These are phyloP conservation scores for Trichoderma erinaceum DNA, from an alignment of 495 filamentous ascomycete genomes.

Conservation along the genomic window DNA sequence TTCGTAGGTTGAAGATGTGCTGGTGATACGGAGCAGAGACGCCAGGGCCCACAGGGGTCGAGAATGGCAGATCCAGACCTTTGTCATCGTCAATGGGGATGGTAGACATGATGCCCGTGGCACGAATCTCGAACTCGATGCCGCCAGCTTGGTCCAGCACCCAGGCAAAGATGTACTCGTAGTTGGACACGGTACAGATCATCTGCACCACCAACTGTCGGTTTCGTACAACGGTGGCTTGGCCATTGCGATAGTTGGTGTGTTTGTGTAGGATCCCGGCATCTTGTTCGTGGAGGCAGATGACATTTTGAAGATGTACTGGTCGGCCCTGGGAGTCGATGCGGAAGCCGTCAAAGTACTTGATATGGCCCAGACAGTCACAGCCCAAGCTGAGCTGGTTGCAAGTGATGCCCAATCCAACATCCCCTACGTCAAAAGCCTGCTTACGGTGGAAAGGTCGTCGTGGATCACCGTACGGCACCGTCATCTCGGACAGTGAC, in stretches of 20 bases:
- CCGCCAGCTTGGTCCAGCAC: conserved; percentile 65
- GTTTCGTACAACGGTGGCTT: conserved; percentile 76
- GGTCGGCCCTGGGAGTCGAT: conserved; percentile 72
- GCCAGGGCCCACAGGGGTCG: conserved; percentile 69
- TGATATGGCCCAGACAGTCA: conserved; percentile 92
- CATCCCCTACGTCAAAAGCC: conserved; percentile 91
- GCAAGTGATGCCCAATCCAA: conserved; percentile 93
- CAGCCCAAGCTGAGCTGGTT: conserved; percentile 85
- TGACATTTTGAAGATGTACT: conserved; percentile 85
- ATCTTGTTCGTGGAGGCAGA: conserved; percentile 97
- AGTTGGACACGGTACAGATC: conserved; percentile 94
- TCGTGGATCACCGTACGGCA: conserved; percentile 92
- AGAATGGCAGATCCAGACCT: conserved; percentile 58
- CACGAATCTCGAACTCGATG: conserved; percentile 89
- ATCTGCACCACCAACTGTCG: conserved; percentile 87
- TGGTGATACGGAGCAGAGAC: conserved; percentile 77
- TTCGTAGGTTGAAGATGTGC: conserved; percentile 87
- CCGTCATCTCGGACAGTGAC: conserved; percentile 95
- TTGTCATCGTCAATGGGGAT: conserved; percentile 86
- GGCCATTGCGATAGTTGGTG: conserved; percentile 89
- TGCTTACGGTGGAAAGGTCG: conserved; percentile 91
- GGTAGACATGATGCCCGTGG: conserved; percentile 93
- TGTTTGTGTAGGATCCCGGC: conserved; percentile 93
- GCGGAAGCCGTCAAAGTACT: conserved; percentile 80
- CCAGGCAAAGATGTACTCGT: conserved; percentile 60